A percentile compares a stretch with the other conserved stretches of the same genome.
Conservation (phyloP, 2,329 filamentous ascomycete species). For the Knoxdaviesia capensis region DNA sequence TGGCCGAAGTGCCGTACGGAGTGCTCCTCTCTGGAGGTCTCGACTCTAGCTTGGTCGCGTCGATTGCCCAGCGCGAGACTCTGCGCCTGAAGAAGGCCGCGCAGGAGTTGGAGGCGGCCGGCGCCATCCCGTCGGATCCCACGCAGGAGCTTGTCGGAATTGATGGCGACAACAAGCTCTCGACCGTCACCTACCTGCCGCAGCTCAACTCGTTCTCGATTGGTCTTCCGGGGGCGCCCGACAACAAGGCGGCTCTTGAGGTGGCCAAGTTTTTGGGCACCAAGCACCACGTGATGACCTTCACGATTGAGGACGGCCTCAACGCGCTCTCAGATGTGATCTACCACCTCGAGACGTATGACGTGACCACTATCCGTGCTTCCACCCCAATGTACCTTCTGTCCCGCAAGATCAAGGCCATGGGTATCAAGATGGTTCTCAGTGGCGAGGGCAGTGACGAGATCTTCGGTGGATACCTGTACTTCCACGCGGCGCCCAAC, state of each 20-base stretch:
- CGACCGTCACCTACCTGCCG: conserved; percentile 75
- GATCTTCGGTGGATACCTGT: conserved; percentile 95
- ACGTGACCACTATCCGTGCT: conserved; percentile 94
- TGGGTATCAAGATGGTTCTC: conserved; percentile 98
- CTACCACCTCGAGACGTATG: conserved; percentile 92
- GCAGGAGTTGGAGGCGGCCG: conserved; percentile 19
- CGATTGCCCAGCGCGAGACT: conserved; percentile 89
- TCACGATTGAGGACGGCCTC: conserved; percentile 91
- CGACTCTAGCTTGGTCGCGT: conserved; percentile 85
- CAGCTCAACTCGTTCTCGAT: conserved; percentile 99
- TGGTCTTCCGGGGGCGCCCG: conserved; percentile 77
- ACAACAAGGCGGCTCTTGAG: conserved; percentile 78
- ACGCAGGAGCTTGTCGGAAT: conserved; percentile 58
- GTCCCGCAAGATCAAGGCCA: conserved; percentile 96
- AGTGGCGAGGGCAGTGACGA: conserved; percentile 94
- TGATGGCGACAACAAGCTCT: conserved; percentile 76
- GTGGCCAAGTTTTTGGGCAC: conserved; percentile 95
- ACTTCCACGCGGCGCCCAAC: conserved; percentile 89
- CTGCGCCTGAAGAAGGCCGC: conserved; percentile 51
- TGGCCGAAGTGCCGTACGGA: conserved; percentile 97
- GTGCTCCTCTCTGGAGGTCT: conserved; percentile 87
- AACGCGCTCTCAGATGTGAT: conserved; percentile 96
- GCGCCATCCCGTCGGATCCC: conserved; percentile 20
- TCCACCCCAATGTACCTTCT: conserved; percentile 98
- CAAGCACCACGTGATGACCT: conserved; percentile 95